Evolutionary conservation across 441 rosid genomes (phyloP), one percentile per base, ranked within the genome.

Genomic region (Bruguiera hainesii): DNA sequence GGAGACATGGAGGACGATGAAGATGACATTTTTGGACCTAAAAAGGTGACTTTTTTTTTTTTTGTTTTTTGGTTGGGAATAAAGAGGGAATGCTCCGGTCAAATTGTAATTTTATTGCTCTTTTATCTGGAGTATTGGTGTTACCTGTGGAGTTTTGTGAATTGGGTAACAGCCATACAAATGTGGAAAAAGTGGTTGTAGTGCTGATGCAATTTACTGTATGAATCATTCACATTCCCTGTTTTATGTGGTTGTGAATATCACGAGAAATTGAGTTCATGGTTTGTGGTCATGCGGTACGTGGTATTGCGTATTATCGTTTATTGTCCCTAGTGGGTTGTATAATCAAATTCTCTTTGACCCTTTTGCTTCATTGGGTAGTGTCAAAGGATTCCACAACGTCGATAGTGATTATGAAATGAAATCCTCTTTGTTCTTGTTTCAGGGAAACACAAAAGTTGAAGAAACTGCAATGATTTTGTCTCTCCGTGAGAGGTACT

Each of bases 391-490:
- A 26, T 23, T 51, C 23, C 25, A 0, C 25, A 7, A 53, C 1
- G 3, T 7, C 6, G 6, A 0, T 3, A 53, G 6, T 21, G 28
- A 20, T 30, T 37, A 11, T 20, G 35, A 46, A 29, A 19, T 50
- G 26, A 8, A 20, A 16, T 55, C 7, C 65, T 57, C 46, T 63
- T 48, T 73, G 48, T 70, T 46, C 49, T 46, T 21, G 21, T 59
- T 73, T 69, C 78, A 90, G 96, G 88, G 77, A 53, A 87, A 75
- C 19, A 56, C 82, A 4, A 86, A 89, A 70, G 83, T 79, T 49
- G 99, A 90, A 68, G 99, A 96, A 79, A 89, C 96, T 61, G 85
- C 92, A 25, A 92, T 89, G 99, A 92, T 92, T 80, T 75, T 95
- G 79, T 74, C 92, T 30, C 95, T 92, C 64, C 91, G 96, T 56